Percentiles rank a stretch among this genome's conserved stretches.
These are phyloP conservation scores for Sclerotinia borealis DNA, from an alignment of 2,329 filamentous ascomycete genomes.

Conservation along the genomic window DNA sequence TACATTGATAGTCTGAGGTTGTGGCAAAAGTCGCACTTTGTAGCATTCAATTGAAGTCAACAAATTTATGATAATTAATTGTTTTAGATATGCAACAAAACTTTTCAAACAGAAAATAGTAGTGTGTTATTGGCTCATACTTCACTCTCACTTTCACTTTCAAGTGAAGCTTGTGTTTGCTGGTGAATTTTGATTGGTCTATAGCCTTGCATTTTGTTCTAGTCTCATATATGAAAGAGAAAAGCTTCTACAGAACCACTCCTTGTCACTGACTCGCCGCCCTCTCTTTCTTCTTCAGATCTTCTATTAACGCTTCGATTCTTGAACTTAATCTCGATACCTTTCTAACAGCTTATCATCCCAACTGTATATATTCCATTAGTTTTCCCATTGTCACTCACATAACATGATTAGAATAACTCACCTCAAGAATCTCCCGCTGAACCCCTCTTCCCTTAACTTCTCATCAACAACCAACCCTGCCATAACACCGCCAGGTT, in stretches of 20 bases:
- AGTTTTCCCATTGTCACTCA: neutral
- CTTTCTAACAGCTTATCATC: conserved; percentile 45
- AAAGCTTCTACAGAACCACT: neutral
- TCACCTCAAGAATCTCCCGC: conserved; percentile 68
- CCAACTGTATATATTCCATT: conserved; percentile 41
- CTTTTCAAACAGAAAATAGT: neutral
- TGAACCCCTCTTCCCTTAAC: conserved; percentile 56
- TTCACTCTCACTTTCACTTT: neutral
- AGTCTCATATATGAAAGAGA: conserved; percentile 15
- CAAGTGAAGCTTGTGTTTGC: neutral
- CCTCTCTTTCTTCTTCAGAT: neutral
- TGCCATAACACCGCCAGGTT: conserved; percentile 82
- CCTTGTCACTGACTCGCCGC: neutral
- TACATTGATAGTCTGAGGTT: neutral
- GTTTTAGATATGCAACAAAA: conserved; percentile 4
- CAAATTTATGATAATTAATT: neutral
- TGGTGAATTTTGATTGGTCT: neutral
- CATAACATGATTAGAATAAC: conserved; percentile 28
- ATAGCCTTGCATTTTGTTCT: neutral
- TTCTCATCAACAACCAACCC: conserved; percentile 65
- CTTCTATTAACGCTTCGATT: neutral
- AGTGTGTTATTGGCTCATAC: neutral
- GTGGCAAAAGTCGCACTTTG: neutral
- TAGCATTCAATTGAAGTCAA: neutral
- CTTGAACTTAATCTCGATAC: conserved; percentile 40